phyloP scores from a whole-genome alignment of 1,284 basidiomycete species.

The Athelia psychrophila region DNA sequence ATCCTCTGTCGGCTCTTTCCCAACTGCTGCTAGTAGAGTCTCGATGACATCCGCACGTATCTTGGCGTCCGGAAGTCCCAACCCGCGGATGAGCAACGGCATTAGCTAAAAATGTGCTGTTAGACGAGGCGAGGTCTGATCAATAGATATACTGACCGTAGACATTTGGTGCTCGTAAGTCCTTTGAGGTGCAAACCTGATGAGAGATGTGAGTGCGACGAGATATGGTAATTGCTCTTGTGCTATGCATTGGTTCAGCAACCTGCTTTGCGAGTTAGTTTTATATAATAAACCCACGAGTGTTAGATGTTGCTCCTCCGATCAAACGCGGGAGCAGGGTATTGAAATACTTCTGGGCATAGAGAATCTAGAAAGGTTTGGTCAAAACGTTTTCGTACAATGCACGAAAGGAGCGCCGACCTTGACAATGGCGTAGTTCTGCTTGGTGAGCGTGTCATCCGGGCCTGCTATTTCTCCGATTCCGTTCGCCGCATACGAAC shows the following conservation, averaged over 20 bases:
- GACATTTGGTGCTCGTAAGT: constrained; percentile 69
- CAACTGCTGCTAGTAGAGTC: constrained; percentile 72
- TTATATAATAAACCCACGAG: too few relatives aligned
- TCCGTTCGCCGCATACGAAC: constrained; percentile 69
- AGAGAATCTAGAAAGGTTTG: constrained; percentile 74
- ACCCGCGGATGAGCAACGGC: constrained; percentile 84
- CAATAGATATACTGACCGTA: constrained; percentile 41
- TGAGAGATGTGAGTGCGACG: constrained; percentile 80
- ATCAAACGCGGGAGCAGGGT: constrained; percentile 75
- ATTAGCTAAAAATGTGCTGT: constrained; percentile 59
- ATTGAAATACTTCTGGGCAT: constrained; percentile 84
- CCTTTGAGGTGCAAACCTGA: constrained; percentile 79
- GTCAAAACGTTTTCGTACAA: not conserved
- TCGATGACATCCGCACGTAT: constrained; percentile 82
- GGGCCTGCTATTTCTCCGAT: constrained; percentile 63
- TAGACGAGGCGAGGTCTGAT: constrained; percentile 1
- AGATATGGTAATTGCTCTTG: constrained; percentile 70
- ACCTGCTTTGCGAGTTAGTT: too few relatives aligned
- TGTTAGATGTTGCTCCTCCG: constrained; percentile 44
- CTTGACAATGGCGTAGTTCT: constrained; percentile 73
- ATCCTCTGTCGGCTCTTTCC: constrained; percentile 50
- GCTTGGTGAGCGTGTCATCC: constrained; percentile 69
- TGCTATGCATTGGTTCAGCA: constrained; percentile 9
- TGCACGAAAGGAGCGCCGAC: constrained; percentile 34
- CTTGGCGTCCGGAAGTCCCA: constrained; percentile 72